Percentiles rank a stretch among this genome's conserved stretches.
phyloP scores from a whole-genome alignment of 768 basidiomycete genomes.

The Leucocoprinus leucothites region DNA sequence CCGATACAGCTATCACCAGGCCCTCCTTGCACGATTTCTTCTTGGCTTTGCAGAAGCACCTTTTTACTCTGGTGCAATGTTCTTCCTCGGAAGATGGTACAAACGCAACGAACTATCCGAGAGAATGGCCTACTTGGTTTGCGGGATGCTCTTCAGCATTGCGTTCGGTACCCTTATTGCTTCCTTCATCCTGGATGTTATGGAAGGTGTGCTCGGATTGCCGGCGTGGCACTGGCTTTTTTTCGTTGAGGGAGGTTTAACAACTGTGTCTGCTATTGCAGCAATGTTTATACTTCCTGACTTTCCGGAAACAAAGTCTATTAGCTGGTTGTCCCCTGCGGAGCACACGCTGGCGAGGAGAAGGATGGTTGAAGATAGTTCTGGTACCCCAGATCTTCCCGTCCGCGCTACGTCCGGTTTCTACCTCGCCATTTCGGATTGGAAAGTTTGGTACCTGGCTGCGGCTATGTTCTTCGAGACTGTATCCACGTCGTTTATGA shows the following conservation, averaged over 20 bases:
- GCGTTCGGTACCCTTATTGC: constrained; percentile 76
- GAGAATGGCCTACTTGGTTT: constrained; percentile 63
- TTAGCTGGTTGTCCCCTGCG: constrained; percentile 50
- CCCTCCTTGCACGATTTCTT: constrained; percentile 67
- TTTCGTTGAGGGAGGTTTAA: constrained; percentile 62
- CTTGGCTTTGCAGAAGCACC: constrained; percentile 71
- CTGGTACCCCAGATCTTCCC: constrained; percentile 21
- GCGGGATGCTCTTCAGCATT: constrained; percentile 75
- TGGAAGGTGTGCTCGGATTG: constrained; percentile 66
- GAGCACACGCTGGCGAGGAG: constrained; percentile 55
- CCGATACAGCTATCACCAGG: constrained; percentile 22
- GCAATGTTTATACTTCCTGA: too few relatives aligned
- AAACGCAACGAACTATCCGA: constrained; percentile 67
- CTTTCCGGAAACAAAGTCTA: constrained; percentile 35
- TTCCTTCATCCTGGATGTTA: constrained; percentile 34
- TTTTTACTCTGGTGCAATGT: constrained; percentile 69
- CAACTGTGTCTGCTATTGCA: constrained; percentile 35
- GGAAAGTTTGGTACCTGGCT: constrained; percentile 68
- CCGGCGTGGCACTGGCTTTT: constrained; percentile 82
- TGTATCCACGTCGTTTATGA: constrained; percentile 62
- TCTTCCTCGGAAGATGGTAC: constrained; percentile 71
- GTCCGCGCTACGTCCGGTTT: constrained; percentile 28
- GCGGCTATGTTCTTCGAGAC: constrained; percentile 35
- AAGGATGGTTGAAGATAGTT: constrained; percentile 59
- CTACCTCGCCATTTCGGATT: constrained; percentile 57